These are phyloP conservation scores for Neurospora sp. DNA, from an alignment of 495 filamentous ascomycete genomes.

Conservation along the genomic window DNA sequence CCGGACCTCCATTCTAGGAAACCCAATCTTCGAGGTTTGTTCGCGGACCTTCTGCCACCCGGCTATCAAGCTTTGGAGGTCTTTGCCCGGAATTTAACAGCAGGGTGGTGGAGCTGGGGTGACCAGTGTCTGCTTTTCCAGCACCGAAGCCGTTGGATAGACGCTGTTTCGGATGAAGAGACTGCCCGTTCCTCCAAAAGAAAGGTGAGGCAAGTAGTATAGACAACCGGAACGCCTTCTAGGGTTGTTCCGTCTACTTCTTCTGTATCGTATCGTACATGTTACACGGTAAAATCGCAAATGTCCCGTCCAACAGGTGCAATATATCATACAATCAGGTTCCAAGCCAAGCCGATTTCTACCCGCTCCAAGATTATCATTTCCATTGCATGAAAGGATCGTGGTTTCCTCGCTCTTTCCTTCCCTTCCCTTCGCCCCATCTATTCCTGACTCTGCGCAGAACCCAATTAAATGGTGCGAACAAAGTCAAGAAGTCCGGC, in stretches of 20 bases:
- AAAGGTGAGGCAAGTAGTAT: neutral
- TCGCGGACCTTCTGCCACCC: constrained; percentile 33
- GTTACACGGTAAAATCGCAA: neutral
- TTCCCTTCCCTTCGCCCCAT: neutral
- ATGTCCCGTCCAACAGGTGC: neutral
- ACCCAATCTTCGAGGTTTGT: constrained; percentile 44
- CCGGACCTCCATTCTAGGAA: constrained; percentile 91
- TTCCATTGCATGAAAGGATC: neutral
- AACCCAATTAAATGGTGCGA: neutral
- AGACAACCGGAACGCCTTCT: neutral
- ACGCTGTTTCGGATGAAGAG: constrained; percentile 2
- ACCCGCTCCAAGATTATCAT: neutral
- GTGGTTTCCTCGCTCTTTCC: neutral
- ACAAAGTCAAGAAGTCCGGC: neutral
- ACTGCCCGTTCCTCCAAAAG: neutral
- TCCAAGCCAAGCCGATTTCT: neutral
- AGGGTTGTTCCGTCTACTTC: neutral
- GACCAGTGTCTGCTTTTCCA: constrained; percentile 81
- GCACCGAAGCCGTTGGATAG: constrained; percentile 54
- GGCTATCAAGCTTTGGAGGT: constrained; percentile 67
- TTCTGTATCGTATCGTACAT: neutral
- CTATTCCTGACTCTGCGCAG: neutral
- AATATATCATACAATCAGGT: neutral
- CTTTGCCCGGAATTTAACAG: constrained; percentile 77
- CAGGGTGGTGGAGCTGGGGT: constrained; percentile 85